Base-by-base conservation (phyloP, 306 rosid genomes). In the Canavalia ensiformis region DNA sequence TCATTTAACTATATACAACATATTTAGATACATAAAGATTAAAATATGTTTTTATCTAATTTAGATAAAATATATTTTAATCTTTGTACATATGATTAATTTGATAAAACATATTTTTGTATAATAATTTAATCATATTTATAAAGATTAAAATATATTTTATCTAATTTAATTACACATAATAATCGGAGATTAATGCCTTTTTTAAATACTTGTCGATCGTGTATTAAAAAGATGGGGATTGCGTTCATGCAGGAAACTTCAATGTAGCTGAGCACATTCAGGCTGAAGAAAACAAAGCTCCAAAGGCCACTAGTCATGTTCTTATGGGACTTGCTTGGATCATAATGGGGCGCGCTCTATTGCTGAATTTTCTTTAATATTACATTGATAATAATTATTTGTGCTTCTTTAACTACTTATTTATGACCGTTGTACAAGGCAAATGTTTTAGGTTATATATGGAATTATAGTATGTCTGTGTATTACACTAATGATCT, bases 261-360 rank as follows among this genome's bases (percentile, higher is more conserved):
- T 95, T 95, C 80, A 67, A 91, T 33, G 99, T 95, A 70, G 84
- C 71, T 6, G 89, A 88, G 83, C 99, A 89, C 70, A 54, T 92
- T 10, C 46, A 82, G 50, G 39, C 79, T 12, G 92, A 83, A 60
- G 79, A 69, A 82, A 88, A 31, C 82, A 74, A 81, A 1, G 90
- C 90, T 41, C 5, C 44, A 47, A 89, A 74, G 81, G 37, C 77
- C 56, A 80, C 77, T 29, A 84, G 51, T 49, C 81, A 86, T 58
- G 47, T 87, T 80, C 47, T 51, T 55, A 65, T 70, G 87, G 91
- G 89, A 52, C 57, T 90, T 83, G 84, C 80, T 65, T 72, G 86
- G 12, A 66, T 92, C 42, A 29, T 87, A 37, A 47, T 86, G 73
- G 91, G 87, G 49, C 70, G 28, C 10, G 83, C 72, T 72, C 84